These are phyloP conservation scores for Brachypodium distachyon DNA, from an alignment of 202 grass and related monocot species.

Conservation along the genomic window DNA sequence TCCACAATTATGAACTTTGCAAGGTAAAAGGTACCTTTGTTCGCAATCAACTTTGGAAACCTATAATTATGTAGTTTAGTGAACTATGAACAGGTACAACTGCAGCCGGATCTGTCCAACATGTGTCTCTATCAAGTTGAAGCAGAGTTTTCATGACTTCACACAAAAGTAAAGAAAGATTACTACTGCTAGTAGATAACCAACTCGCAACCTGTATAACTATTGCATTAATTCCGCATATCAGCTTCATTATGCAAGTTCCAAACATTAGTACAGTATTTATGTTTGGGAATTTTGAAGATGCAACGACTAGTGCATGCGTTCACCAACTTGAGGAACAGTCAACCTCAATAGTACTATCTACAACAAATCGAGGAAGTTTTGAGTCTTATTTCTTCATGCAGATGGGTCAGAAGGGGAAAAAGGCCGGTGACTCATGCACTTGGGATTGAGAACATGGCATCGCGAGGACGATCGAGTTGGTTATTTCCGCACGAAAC, in stretches of 20 bases:
- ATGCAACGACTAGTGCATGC: background rate
- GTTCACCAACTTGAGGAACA: background rate
- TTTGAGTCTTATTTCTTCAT: background rate
- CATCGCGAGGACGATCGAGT: constrained; percentile 31
- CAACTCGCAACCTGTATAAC: constrained; percentile 23
- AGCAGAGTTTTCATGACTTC: background rate
- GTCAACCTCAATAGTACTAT: background rate
- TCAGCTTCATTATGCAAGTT: background rate
- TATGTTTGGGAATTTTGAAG: background rate
- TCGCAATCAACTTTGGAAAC: background rate
- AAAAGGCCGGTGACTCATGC: constrained; percentile 4
- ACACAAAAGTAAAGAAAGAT: background rate
- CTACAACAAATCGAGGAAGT: background rate
- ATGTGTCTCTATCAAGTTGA: background rate
- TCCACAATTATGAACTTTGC: background rate
- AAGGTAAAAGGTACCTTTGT: background rate
- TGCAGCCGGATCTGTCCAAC: background rate
- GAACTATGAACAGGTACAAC: background rate
- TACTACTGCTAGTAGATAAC: constrained; percentile 13
- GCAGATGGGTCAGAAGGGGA: background rate
- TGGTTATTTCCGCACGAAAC: constrained; percentile 6
- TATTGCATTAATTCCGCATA: background rate
- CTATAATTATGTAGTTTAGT: background rate
- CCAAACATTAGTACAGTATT: background rate
- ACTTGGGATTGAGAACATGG: constrained; percentile 3